Evolutionary conservation across 2,329 filamentous ascomycete genomes (phyloP).

Genomic region (Phaeoacremonium minimum): DNA sequence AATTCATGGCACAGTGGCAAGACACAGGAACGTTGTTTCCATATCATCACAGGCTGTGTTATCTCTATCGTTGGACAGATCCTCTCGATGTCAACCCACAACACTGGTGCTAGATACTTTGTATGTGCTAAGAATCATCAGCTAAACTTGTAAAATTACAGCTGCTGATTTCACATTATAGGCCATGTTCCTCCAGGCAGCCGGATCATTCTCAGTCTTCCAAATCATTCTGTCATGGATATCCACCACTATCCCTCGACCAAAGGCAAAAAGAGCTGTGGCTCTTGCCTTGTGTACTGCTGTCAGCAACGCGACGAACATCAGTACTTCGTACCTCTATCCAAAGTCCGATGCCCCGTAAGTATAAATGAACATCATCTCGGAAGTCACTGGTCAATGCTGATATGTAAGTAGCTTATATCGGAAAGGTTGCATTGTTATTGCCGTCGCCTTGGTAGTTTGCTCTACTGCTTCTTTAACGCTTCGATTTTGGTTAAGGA

Average conservation of each 20-base stretch:
- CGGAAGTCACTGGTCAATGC: too few species aligned
- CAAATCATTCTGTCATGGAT: conserved; percentile 33
- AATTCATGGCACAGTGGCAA: conserved; percentile 31
- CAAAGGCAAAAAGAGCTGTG: conserved; percentile 49
- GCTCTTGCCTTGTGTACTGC: too few species aligned
- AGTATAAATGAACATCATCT: too few species aligned
- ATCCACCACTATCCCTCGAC: conserved; percentile 42
- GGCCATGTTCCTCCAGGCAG: too few species aligned
- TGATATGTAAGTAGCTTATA: conserved; percentile 33
- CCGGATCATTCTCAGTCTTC: background rate
- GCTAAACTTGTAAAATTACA: conserved; percentile 8
- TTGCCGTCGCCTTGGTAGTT: conserved; percentile 25
- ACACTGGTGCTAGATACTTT: conserved; percentile 50
- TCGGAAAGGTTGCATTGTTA: too few species aligned
- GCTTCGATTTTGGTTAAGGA: conserved; percentile 15
- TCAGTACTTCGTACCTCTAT: conserved; percentile 45
- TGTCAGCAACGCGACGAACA: conserved; percentile 50
- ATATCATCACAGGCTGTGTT: conserved; percentile 20
- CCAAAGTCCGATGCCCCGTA: conserved; percentile 30
- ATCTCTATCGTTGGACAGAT: conserved; percentile 17
- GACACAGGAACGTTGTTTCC: conserved; percentile 31
- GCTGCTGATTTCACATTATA: background rate
- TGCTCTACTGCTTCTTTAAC: conserved; percentile 29
- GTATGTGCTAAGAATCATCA: conserved; percentile 47
- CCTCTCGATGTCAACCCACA: conserved; percentile 46